These are phyloP conservation scores for Straminergon stramineum DNA, from an alignment of 225 moss, liverwort and hornwort species.

Conservation along the genomic window DNA sequence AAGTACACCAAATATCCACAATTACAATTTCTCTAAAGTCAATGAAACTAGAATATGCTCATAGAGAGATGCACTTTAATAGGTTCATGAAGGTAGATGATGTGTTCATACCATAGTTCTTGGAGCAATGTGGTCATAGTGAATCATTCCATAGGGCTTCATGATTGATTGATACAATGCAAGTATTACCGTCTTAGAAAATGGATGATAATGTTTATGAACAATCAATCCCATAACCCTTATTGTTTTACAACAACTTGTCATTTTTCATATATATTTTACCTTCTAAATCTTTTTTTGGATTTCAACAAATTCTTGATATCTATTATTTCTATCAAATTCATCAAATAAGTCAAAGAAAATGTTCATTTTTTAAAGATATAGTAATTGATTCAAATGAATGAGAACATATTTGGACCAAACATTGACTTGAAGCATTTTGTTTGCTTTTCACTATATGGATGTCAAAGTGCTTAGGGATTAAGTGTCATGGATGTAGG, in stretches of 20 bases:
- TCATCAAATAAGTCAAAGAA: not conserved
- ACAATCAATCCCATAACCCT: accelerated
- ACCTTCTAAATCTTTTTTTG: accelerated
- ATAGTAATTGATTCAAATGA: accelerated
- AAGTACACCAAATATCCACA: not conserved
- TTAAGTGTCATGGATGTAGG: not conserved
- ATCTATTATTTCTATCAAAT: not conserved
- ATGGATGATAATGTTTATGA: not conserved
- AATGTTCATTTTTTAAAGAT: not conserved
- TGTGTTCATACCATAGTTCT: not conserved
- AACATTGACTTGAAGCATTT: not conserved
- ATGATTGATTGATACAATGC: not conserved
- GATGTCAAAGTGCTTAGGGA: accelerated
- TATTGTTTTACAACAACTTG: not conserved
- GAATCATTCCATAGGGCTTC: accelerated
- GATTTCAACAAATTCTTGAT: not conserved
- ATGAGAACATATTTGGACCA: not conserved
- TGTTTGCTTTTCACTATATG: not conserved
- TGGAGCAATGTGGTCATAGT: not conserved
- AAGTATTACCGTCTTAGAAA: not conserved
- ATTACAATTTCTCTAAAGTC: accelerated
- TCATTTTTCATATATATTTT: not conserved
- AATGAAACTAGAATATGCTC: not conserved
- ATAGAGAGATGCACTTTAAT: not conserved
- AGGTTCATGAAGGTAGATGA: not conserved